Evolutionary conservation across 441 rosid species (phyloP).

Genomic region (Erysimum cheiri): DNA sequence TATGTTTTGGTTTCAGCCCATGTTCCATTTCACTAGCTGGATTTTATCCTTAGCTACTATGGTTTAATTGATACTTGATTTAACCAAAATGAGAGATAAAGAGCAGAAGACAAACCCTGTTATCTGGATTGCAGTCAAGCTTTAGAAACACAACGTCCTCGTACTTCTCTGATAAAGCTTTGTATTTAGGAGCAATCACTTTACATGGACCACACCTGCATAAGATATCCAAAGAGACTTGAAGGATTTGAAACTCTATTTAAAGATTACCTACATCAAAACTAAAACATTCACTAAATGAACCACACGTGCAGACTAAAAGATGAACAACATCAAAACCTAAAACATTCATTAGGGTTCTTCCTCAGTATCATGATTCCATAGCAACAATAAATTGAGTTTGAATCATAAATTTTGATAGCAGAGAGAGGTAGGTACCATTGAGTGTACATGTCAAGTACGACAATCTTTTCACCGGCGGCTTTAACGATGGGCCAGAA

Average conservation of each 20-base stretch:
- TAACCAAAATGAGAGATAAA: neutral
- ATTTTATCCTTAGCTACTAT: conserved; percentile 2
- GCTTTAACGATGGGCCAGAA: conserved; percentile 94
- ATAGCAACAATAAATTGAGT: neutral
- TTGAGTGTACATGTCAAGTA: conserved; percentile 96
- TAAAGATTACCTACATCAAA: neutral
- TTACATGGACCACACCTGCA: conserved; percentile 97
- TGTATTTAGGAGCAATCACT: conserved; percentile 84
- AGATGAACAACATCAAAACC: conserved; percentile 8
- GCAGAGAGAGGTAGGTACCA: conserved; percentile 53
- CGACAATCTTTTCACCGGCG: conserved; percentile 87
- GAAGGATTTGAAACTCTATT: neutral
- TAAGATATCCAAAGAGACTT: conserved; percentile 2
- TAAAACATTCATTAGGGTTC: neutral
- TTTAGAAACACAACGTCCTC: conserved; percentile 85
- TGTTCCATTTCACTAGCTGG: neutral
- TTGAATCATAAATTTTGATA: neutral
- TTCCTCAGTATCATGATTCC: neutral
- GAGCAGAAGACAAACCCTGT: conserved; percentile 61
- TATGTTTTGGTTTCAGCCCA: neutral
- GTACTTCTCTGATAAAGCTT: conserved; percentile 77
- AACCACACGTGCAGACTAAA: neutral
- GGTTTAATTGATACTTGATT: conserved; percentile 3
- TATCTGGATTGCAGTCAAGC: conserved; percentile 94
- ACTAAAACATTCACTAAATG: conserved; percentile 1